These are phyloP conservation scores for Plasmopara viticola DNA, from an alignment of 352 stramenopile genomes.

Conservation along the genomic window DNA sequence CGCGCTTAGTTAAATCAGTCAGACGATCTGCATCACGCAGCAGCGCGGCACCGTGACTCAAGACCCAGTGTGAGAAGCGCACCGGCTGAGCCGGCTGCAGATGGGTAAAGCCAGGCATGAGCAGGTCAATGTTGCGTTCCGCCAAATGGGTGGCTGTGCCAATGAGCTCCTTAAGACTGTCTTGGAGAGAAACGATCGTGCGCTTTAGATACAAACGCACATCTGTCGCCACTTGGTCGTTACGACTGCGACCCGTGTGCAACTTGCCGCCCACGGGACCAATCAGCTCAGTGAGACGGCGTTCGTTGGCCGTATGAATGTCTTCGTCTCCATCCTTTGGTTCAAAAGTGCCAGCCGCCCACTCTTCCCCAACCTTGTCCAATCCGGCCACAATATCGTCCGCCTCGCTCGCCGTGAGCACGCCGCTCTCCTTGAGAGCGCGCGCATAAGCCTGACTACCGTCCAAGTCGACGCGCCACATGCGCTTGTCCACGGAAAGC, in stretches of 20 bases:
- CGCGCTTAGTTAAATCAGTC: slow-evolving; percentile 89
- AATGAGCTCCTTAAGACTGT: slow-evolving; percentile 91
- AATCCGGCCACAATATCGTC: slow-evolving; percentile 26
- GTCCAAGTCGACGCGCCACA: slow-evolving; percentile 95
- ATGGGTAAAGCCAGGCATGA: slow-evolving; percentile 99
- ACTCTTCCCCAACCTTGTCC: slow-evolving; percentile 27
- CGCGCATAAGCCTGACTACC: slow-evolving; percentile 95
- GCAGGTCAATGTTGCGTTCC: slow-evolving; percentile 90
- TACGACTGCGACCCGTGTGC: slow-evolving; percentile 93
- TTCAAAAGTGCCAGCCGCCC: slow-evolving; percentile 55
- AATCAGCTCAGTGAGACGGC: slow-evolving; percentile 96
- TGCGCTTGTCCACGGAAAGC: slow-evolving; percentile 95
- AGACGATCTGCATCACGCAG: slow-evolving; percentile 92
- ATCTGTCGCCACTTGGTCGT: slow-evolving; percentile 98
- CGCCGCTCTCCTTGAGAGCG: slow-evolving; percentile 82
- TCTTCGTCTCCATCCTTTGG: slow-evolving; percentile 95
- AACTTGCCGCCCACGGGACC: slow-evolving; percentile 95
- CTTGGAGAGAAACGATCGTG: slow-evolving; percentile 52
- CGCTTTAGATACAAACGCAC: slow-evolving; percentile 92
- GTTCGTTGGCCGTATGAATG: slow-evolving; percentile 99
- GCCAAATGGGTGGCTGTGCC: slow-evolving; percentile 82
- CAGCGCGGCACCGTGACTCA: slow-evolving; percentile 92
- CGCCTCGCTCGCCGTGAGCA: slow-evolving; percentile 90
- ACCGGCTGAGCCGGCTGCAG: slow-evolving; percentile 97
- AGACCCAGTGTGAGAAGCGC: slow-evolving; percentile 97